Percentiles rank a stretch among this genome's conserved stretches.
These are phyloP conservation scores for Gaillardinia entomophila DNA, from an alignment of 805 yeast species.

Conservation along the genomic window DNA sequence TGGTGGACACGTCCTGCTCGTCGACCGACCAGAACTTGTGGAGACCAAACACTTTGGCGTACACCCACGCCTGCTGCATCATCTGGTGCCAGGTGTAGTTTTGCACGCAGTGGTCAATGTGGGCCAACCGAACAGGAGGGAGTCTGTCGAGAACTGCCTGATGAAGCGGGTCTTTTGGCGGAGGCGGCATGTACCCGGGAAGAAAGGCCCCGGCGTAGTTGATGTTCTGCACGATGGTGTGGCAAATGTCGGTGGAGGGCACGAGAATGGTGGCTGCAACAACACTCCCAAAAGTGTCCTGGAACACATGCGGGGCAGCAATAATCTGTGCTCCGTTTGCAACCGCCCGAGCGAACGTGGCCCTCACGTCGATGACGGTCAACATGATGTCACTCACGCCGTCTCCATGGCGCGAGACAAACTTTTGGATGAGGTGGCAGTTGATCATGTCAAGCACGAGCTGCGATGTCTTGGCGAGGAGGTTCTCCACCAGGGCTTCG, in stretches of 20 bases:
- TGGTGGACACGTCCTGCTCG: conserved; percentile 67
- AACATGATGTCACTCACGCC: conserved; percentile 77
- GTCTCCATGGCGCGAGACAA: conserved; percentile 55
- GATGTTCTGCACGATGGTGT: conserved; percentile 56
- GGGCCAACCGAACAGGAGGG: conserved; percentile 34
- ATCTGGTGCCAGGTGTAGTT: conserved; percentile 68
- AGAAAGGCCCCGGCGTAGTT: conserved; percentile 39
- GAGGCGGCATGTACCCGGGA: conserved; percentile 39
- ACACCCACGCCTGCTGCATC: conserved; percentile 52
- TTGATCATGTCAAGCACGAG: conserved; percentile 13
- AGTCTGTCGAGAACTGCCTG: conserved; percentile 2
- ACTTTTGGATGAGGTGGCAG: conserved; percentile 15
- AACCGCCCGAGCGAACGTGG: conserved; percentile 42
- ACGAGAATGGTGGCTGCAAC: conserved; percentile 40
- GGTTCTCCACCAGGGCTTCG: too few species aligned
- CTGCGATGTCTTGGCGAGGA: not conserved
- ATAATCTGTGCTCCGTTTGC: conserved; percentile 45
- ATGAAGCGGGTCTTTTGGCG: not conserved
- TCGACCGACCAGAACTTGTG: conserved; percentile 83
- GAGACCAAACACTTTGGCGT: conserved; percentile 63
- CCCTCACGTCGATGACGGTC: conserved; percentile 46
- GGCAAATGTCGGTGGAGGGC: conserved; percentile 57
- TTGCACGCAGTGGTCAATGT: conserved; percentile 77
- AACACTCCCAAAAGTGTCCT: conserved; percentile 48
- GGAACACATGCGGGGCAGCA: conserved; percentile 17